Evolutionary conservation across 73 alveolate species (phyloP).

Genomic region (Paraurostyla sp.): DNA sequence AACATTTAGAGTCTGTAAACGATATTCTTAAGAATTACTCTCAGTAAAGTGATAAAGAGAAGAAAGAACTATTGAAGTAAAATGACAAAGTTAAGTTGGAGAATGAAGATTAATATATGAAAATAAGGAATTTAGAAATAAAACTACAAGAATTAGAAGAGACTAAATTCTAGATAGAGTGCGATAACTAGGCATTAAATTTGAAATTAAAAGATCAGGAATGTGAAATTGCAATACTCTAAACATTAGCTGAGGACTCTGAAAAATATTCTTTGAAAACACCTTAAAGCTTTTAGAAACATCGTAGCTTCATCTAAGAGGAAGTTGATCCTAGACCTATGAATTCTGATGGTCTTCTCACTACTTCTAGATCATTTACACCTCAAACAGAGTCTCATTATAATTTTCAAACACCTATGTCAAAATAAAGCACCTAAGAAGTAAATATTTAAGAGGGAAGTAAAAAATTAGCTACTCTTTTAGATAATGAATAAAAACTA

Average conservation of each 20-base stretch:
- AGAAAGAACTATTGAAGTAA: not conserved
- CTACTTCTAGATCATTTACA: not conserved
- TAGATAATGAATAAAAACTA: not conserved
- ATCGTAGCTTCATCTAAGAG: not conserved
- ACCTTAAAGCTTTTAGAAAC: not conserved
- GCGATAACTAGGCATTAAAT: not conserved
- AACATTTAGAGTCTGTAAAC: not conserved
- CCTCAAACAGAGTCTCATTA: not conserved
- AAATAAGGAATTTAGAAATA: not conserved
- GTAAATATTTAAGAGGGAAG: not conserved
- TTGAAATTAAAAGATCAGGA: not conserved
- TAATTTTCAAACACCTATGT: not conserved
- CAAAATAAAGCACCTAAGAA: not conserved
- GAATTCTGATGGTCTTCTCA: not conserved
- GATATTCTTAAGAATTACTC: not conserved
- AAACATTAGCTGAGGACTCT: not conserved
- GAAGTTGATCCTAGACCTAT: not conserved
- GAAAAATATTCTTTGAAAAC: not conserved
- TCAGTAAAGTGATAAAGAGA: not conserved
- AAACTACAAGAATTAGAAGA: not conserved
- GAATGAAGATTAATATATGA: not conserved
- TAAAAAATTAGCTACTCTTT: not conserved
- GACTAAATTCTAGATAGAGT: not conserved
- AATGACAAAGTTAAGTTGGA: not conserved
- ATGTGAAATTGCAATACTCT: constrained; percentile 26